A percentile compares a stretch with the other conserved stretches of the same genome.
Evolutionary conservation across 1,284 basidiomycete genomes (phyloP).

Genomic region (Schizophyllum amplum): DNA sequence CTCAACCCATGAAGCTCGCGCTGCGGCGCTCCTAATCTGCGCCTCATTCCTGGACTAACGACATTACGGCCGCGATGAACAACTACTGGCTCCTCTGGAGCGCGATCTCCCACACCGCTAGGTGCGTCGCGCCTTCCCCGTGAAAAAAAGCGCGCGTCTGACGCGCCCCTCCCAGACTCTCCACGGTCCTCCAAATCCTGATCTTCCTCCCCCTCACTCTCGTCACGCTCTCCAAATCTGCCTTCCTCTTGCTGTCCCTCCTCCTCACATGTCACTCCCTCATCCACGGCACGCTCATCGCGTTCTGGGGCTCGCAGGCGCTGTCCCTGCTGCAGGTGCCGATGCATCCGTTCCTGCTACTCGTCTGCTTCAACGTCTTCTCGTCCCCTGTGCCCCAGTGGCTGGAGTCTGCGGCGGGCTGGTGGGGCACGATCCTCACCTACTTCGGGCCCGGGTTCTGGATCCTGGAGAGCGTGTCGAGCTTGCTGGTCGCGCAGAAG

Average conservation of each 20-base stretch:
- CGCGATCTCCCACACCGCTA: conserved; percentile 55
- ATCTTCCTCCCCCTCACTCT: conserved; percentile 78
- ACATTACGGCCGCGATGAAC: background rate
- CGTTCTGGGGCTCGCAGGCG: conserved; percentile 52
- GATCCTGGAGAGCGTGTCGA: conserved; percentile 76
- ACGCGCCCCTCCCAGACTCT: conserved; percentile 25
- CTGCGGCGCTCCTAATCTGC: background rate
- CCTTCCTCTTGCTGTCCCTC: conserved; percentile 75
- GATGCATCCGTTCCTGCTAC: conserved; percentile 72
- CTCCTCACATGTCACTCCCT: conserved; percentile 68
- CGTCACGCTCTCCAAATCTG: conserved; percentile 70
- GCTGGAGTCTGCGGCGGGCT: conserved; percentile 46
- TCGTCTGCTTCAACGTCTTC: conserved; percentile 75
- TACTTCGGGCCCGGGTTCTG: conserved; percentile 74
- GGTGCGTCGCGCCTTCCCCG: conserved; percentile 27
- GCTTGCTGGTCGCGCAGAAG: conserved; percentile 73
- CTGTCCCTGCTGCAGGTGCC: conserved; percentile 72
- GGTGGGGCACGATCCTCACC: conserved; percentile 68
- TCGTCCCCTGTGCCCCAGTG: conserved; percentile 53
- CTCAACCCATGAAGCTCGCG: background rate
- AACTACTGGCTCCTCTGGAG: conserved; percentile 52
- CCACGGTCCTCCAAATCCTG: conserved; percentile 72
- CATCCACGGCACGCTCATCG: conserved; percentile 65
- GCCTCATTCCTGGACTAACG: background rate
- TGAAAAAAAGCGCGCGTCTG: background rate